Conservation (phyloP, 2,329 filamentous ascomycete genomes). For the Ophiostoma tasmaniense region DNA sequence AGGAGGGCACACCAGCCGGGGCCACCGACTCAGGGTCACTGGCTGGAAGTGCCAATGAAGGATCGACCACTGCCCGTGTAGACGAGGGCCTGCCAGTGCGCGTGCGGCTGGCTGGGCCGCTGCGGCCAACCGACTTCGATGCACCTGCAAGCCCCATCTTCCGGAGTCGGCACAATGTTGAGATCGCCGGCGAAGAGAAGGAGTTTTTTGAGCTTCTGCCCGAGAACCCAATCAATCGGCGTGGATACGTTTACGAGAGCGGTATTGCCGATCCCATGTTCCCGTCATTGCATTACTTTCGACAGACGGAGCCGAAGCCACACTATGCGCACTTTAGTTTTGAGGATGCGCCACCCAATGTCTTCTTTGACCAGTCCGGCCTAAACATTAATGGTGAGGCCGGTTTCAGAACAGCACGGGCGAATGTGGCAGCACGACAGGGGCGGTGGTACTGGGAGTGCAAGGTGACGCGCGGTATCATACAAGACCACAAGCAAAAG, state of each 20-base stretch:
- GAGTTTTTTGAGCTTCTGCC: slow-evolving; percentile 55
- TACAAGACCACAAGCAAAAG: slow-evolving; percentile 43
- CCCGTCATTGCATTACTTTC: slow-evolving; percentile 78
- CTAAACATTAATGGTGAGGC: slow-evolving; percentile 80
- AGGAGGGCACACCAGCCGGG: neutral
- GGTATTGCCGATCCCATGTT: slow-evolving; percentile 86
- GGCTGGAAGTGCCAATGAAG: neutral
- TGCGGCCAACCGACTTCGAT: slow-evolving; percentile 54
- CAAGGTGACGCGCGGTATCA: slow-evolving; percentile 65
- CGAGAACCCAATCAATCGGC: slow-evolving; percentile 54
- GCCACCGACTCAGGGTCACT: neutral
- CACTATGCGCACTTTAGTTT: slow-evolving; percentile 81
- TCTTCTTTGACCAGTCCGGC: slow-evolving; percentile 70
- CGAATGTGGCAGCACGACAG: slow-evolving; percentile 83
- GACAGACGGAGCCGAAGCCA: slow-evolving; percentile 77
- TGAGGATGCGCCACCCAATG: slow-evolving; percentile 79
- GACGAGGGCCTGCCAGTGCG: slow-evolving; percentile 45
- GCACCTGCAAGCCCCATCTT: slow-evolving; percentile 49
- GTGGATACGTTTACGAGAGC: slow-evolving; percentile 77
- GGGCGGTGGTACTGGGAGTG: slow-evolving; percentile 93
- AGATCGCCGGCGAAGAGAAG: slow-evolving; percentile 39
- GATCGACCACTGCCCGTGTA: slow-evolving; percentile 18
- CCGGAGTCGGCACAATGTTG: slow-evolving; percentile 45
- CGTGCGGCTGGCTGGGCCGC: slow-evolving; percentile 53
- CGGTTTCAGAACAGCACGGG: slow-evolving; percentile 83